Evolutionary conservation across 495 filamentous ascomycete species (phyloP).

Genomic region (Jackrogersella multiformis): DNA sequence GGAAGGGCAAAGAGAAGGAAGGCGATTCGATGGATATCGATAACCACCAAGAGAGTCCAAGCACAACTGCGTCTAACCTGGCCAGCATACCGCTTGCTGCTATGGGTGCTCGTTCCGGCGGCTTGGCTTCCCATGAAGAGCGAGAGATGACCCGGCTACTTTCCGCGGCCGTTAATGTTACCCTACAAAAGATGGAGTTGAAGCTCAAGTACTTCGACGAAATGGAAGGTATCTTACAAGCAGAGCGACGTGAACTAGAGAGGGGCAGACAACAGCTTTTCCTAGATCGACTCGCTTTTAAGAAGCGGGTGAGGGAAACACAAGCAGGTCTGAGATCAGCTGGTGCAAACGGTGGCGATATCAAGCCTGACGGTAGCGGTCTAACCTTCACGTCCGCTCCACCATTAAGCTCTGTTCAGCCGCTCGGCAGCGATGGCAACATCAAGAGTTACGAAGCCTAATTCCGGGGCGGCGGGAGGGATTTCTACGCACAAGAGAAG

Average conservation of each 20-base stretch:
- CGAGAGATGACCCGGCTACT: constrained; percentile 94
- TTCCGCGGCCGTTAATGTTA: constrained; percentile 83
- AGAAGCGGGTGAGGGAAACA: constrained; percentile 82
- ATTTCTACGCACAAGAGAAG: not conserved
- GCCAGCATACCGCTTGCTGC: constrained; percentile 84
- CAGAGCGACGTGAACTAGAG: constrained; percentile 92
- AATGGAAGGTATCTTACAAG: constrained; percentile 89
- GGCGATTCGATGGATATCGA: constrained; percentile 67
- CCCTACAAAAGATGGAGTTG: constrained; percentile 82
- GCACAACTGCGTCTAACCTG: constrained; percentile 63
- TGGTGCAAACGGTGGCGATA: constrained; percentile 65
- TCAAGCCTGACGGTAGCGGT: constrained; percentile 61
- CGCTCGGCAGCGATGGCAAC: constrained; percentile 69
- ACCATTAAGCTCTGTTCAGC: constrained; percentile 62
- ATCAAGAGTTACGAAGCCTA: constrained; percentile 63
- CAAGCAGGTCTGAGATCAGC: constrained; percentile 78
- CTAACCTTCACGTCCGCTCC: constrained; percentile 69
- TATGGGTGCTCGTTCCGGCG: constrained; percentile 84
- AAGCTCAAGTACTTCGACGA: constrained; percentile 94
- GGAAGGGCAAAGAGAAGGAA: constrained; percentile 65
- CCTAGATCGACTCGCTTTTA: constrained; percentile 87
- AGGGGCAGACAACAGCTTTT: constrained; percentile 90
- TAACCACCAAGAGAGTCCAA: constrained; percentile 51
- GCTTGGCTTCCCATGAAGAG: constrained; percentile 92
- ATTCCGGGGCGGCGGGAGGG: not conserved